Conservation (phyloP, 768 basidiomycete species). For the Leccinum pellstonianum region DNA sequence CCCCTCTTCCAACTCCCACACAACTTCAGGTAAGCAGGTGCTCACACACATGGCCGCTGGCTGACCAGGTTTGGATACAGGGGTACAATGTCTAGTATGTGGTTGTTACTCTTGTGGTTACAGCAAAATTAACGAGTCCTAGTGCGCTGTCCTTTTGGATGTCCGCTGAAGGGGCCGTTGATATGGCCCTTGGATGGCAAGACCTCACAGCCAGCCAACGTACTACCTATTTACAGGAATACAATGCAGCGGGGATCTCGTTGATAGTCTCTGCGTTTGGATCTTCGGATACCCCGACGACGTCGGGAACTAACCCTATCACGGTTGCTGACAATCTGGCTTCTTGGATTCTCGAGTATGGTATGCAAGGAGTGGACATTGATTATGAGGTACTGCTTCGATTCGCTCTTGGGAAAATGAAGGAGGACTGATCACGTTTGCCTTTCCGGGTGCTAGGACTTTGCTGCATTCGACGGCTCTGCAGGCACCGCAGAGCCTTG, state of each 20-base stretch:
- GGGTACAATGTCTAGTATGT: constrained; percentile 37
- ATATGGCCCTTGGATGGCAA: constrained; percentile 47
- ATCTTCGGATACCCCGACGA: constrained; percentile 39
- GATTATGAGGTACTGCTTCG: constrained; percentile 43
- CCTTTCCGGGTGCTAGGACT: constrained; percentile 43
- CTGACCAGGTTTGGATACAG: constrained; percentile 9
- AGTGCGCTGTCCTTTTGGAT: constrained; percentile 44
- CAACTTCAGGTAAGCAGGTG: constrained; percentile 38
- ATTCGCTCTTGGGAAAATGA: neutral
- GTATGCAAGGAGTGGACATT: constrained; percentile 51
- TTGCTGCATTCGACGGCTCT: constrained; percentile 45
- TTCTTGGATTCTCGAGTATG: constrained; percentile 44
- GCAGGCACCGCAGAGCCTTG: constrained; percentile 48
- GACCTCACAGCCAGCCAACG: constrained; percentile 37
- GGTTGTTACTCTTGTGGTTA: neutral
- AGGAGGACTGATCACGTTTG: neutral
- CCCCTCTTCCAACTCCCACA: constrained; percentile 42
- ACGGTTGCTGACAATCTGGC: constrained; percentile 42
- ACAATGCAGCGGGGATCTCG: constrained; percentile 54
- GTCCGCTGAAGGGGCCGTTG: constrained; percentile 36
- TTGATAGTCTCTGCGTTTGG: constrained; percentile 57
- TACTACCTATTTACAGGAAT: constrained; percentile 44
- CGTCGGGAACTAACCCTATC: constrained; percentile 38
- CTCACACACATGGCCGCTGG: neutral
- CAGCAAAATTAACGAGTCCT: neutral